Base-by-base conservation (phyloP, 2,329 filamentous ascomycete species). In the Fusarium sp. region DNA sequence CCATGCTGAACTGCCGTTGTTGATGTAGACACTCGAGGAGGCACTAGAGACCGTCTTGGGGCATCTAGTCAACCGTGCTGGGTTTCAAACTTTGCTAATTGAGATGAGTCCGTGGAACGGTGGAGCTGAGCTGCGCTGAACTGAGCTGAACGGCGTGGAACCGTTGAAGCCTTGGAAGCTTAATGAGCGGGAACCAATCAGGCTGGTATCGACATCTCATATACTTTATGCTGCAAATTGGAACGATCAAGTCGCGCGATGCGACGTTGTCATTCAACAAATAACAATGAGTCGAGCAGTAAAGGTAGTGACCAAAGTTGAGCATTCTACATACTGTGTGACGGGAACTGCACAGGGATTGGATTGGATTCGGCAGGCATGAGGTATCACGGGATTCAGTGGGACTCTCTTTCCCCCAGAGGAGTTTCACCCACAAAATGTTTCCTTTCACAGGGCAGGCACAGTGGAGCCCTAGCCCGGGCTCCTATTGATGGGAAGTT, bases 381-480 rank as follows among this genome's bases (percentile, higher is more conserved):
- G 63, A 31, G 11, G 28, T 31, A 31, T 31, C 28, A 31, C 28
- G 28, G 28, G 50, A 48, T 43, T 50, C 53, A 44, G 66, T 55
- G 67, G 63, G 40, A 63, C 43, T 50, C 20, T 17, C n/a, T 24
- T 54, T 49, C 39, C 67, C 63, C 64, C 52, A 26, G 58, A 55
- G 33, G 15, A 42, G 58, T 28, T 48, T 44, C 55, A 42, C 50
- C 67, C 66, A 69, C 67, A 69, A 70, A 70, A 56, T 69, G 67
- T 69, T 69, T 69, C 66, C 45, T 39, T 24, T 33, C 26, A 45
- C 48, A 65, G 45, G 53, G 48, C 34, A 63, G 33, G 39, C 28
- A 20, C 33, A 36, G 60, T 63, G 50, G 60, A 45, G 58, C 44
- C 34, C 28, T 42, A 43, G 26, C 17, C n/a, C 10, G 33, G 40